Percentiles rank a stretch among this genome's conserved stretches.
Conservation (phyloP, 306 rosid species). For the Malus fusca region DNA sequence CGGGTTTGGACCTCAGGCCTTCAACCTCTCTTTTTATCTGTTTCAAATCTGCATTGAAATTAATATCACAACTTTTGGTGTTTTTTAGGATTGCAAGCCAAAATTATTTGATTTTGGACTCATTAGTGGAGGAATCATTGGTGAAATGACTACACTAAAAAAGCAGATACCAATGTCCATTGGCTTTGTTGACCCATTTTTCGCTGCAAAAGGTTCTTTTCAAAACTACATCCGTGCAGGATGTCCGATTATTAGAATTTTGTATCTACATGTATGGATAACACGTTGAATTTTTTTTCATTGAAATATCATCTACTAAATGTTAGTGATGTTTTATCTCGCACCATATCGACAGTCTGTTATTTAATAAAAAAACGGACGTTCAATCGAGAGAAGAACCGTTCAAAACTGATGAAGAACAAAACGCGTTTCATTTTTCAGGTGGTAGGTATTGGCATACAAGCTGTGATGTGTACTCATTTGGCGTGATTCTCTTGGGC, state of each 20-base stretch:
- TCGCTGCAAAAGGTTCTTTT: slow-evolving; percentile 29
- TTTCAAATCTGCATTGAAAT: neutral
- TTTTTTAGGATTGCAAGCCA: slow-evolving; percentile 44
- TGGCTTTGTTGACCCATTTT: slow-evolving; percentile 39
- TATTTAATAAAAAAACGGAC: too few relatives aligned
- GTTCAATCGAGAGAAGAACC: too few relatives aligned
- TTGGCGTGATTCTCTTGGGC: slow-evolving; percentile 49
- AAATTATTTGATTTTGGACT: slow-evolving; percentile 32
- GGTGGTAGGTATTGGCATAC: slow-evolving; percentile 34
- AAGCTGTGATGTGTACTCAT: slow-evolving; percentile 43
- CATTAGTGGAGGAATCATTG: slow-evolving; percentile 7
- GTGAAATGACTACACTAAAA: slow-evolving; percentile 20
- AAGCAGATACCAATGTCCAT: slow-evolving; percentile 22
- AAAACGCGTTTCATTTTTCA: neutral
- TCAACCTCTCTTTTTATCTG: neutral
- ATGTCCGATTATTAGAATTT: neutral
- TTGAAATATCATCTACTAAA: too few relatives aligned
- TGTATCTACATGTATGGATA: too few relatives aligned
- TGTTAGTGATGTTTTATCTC: too few relatives aligned
- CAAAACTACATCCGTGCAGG: too few relatives aligned
- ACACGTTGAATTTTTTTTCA: neutral
- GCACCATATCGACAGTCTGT: too few relatives aligned
- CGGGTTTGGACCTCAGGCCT: slow-evolving; percentile 32
- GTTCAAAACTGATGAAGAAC: neutral
- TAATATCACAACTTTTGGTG: neutral